Conservation (phyloP, 768 basidiomycete species). For the Suillus cothurnatus region DNA sequence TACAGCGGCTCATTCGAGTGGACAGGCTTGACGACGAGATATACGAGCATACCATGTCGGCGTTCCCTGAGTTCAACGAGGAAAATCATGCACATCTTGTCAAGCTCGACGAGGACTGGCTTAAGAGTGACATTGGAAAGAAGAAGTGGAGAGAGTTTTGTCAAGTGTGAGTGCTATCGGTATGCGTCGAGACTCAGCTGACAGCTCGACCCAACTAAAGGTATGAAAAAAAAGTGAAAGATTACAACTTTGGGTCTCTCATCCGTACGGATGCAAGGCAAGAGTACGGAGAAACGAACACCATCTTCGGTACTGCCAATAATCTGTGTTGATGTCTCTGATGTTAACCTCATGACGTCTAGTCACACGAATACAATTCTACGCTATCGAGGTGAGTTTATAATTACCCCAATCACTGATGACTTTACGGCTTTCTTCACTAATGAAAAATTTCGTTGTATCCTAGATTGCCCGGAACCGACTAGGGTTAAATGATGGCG, state of each 20-base stretch:
- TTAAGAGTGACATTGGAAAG: slow-evolving; percentile 90
- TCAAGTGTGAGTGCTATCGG: not conserved
- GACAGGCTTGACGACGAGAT: slow-evolving; percentile 89
- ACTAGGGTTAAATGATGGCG: slow-evolving; percentile 85
- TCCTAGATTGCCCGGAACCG: slow-evolving; percentile 87
- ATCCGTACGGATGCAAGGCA: slow-evolving; percentile 77
- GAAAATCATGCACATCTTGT: slow-evolving; percentile 48
- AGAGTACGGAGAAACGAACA: slow-evolving; percentile 91
- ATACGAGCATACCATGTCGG: slow-evolving; percentile 67
- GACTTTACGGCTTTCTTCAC: not conserved
- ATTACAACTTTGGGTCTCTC: slow-evolving; percentile 96
- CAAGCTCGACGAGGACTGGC: slow-evolving; percentile 84
- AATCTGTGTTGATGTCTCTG: not conserved
- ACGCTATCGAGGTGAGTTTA: slow-evolving; percentile 76
- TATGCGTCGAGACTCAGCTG: not conserved
- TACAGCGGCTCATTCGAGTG: slow-evolving; percentile 20
- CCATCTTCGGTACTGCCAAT: slow-evolving; percentile 75
- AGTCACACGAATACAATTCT: slow-evolving; percentile 63
- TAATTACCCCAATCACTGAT: slow-evolving; percentile 16
- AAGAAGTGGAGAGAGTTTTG: slow-evolving; percentile 73
- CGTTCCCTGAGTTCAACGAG: slow-evolving; percentile 80
- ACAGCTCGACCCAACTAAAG: slow-evolving; percentile 39
- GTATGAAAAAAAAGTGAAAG: slow-evolving; percentile 88
- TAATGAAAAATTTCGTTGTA: not conserved
- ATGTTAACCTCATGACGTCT: slow-evolving; percentile 15